Conservation (phyloP, 1,139 yeast genomes). For the Pichia cactophila region DNA sequence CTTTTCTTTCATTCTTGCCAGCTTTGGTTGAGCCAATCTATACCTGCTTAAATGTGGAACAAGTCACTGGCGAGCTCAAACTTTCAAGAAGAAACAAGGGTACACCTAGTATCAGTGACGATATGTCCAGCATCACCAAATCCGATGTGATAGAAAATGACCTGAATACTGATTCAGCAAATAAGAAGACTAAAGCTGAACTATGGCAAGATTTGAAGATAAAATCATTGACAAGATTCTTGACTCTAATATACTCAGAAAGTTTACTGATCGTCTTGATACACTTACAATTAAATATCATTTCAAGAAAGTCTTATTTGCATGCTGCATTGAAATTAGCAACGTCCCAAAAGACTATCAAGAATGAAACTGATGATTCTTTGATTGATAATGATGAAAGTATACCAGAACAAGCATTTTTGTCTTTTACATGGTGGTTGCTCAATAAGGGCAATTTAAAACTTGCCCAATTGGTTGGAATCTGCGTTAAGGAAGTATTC, state of each 20-base stretch:
- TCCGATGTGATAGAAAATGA: conserved; percentile 1
- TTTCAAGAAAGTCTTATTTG: conserved; percentile 80
- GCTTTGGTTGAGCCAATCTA: conserved; percentile 62
- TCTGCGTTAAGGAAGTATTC: conserved; percentile 55
- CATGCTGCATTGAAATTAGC: conserved; percentile 72
- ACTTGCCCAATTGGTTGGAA: conserved; percentile 47
- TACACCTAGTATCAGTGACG: conserved; percentile 22
- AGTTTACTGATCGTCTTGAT: conserved; percentile 69
- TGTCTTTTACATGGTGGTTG: conserved; percentile 92
- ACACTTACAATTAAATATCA: conserved; percentile 76
- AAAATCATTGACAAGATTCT: conserved; percentile 64
- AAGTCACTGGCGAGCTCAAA: conserved; percentile 59
- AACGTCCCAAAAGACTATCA: conserved; percentile 27
- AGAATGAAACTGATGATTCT: conserved; percentile 25
- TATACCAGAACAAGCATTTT: conserved; percentile 70
- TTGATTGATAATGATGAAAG: conserved; percentile 32
- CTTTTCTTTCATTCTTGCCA: conserved; percentile 77
- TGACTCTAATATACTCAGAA: conserved; percentile 63
- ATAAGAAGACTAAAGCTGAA: conserved; percentile 54
- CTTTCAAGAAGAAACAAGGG: conserved; percentile 11
- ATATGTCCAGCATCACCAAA: conserved; percentile 19
- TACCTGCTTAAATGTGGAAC: conserved; percentile 62
- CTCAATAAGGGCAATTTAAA: conserved; percentile 77
- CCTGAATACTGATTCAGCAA: background rate
- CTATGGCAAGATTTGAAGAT: conserved; percentile 80